Conservation (phyloP, 2,329 filamentous ascomycete species). For the Dothiorella sarmentorum region DNA sequence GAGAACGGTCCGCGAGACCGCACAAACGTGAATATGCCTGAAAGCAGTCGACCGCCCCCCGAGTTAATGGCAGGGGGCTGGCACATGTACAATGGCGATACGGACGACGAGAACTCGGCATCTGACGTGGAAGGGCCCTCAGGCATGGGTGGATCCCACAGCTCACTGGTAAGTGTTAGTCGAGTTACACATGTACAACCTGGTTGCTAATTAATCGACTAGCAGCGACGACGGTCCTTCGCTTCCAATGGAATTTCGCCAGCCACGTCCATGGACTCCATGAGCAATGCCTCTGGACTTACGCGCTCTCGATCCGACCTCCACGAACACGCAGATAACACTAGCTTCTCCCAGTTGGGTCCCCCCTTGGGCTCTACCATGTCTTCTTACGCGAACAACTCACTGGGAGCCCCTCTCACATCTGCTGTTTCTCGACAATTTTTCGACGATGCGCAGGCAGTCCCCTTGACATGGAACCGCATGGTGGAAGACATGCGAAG, state of each 20-base stretch:
- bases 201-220: constrained; percentile 19
- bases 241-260: constrained; percentile 72
- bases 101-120: constrained; percentile 85
- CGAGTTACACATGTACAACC: constrained; percentile 25
- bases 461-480: constrained; percentile 81
- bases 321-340: constrained; percentile 13
- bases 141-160: constrained; percentile 64
- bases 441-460: constrained; percentile 81
- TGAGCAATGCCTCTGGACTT: constrained; percentile 59
- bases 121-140: constrained; percentile 76
- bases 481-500: constrained; percentile 90
- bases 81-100: constrained; percentile 66
- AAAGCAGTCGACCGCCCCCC: constrained; percentile 82
- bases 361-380: constrained; percentile 51
- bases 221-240: constrained; percentile 61
- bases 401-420: constrained; percentile 41
- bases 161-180: constrained; percentile 60
- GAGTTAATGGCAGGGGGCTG: constrained; percentile 82
- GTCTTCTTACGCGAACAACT: constrained; percentile 54
- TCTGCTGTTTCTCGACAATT: constrained; percentile 71
- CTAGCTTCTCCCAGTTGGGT: constrained; percentile 46
- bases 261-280: constrained; percentile 86
- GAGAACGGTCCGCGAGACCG: constrained; percentile 86
- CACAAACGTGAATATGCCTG: constrained; percentile 82
- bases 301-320: constrained; percentile 56